Evolutionary conservation across 1,284 basidiomycete species (phyloP).

Genomic region (Butyriboletus appendiculatus): DNA sequence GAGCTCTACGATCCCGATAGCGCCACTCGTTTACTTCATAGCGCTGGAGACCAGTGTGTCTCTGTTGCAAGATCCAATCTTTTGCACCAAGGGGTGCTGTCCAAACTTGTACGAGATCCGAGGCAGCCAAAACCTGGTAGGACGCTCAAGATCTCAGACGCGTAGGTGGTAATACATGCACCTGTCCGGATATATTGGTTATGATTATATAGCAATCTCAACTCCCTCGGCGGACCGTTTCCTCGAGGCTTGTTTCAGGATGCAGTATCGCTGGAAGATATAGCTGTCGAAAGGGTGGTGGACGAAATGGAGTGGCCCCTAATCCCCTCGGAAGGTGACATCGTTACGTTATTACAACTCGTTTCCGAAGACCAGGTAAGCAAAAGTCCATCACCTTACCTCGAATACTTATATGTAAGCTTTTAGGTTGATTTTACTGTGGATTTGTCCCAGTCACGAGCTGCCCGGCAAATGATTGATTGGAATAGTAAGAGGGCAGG

Average conservation of each 20-base stretch:
- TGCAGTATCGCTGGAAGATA: constrained; percentile 61
- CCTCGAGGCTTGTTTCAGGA: constrained; percentile 66
- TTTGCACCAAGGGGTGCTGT: constrained; percentile 60
- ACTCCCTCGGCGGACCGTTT: constrained; percentile 65
- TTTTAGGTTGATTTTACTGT: constrained; percentile 64
- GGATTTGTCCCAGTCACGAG: constrained; percentile 60
- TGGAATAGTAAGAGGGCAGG: constrained; percentile 88
- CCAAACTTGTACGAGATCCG: constrained; percentile 64
- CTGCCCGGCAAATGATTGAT: constrained; percentile 56
- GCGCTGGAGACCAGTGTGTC: constrained; percentile 53
- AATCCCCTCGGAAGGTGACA: constrained; percentile 71
- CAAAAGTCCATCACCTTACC: not conserved
- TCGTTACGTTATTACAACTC: constrained; percentile 68
- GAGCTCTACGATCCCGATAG: constrained; percentile 62
- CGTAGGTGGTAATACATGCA: constrained; percentile 37
- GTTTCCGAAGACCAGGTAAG: constrained; percentile 68
- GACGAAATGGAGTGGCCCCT: constrained; percentile 73
- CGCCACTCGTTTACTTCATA: constrained; percentile 57
- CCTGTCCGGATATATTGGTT: constrained; percentile 1
- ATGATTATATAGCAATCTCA: constrained; percentile 49
- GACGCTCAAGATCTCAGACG: constrained; percentile 72
- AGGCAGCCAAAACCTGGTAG: constrained; percentile 64
- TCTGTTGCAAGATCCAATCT: constrained; percentile 58
- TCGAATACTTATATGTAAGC: not conserved
- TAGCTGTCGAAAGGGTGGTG: constrained; percentile 45